Evolutionary conservation across 1,284 basidiomycete species (phyloP), one percentile per base, ranked within the genome.

Genomic region (Papiliotrema flavescens): DNA sequence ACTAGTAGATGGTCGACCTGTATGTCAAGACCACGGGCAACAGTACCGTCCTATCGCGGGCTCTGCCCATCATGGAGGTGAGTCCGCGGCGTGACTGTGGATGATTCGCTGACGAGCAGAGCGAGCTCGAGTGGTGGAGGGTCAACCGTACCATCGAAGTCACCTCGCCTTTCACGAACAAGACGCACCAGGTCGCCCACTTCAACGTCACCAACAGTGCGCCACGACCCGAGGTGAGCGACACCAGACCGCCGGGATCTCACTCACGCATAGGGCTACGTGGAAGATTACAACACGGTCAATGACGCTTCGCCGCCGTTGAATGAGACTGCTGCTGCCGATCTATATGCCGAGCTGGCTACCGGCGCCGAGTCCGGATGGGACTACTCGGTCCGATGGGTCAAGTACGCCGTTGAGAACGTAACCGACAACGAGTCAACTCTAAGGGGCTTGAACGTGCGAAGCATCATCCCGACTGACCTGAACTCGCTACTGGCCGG

Each of bases 291-390:
- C 66, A 64, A 77, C 26, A 90, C 89, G 0, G 87, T 83, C 5
- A 83, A 87, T 55, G 85, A 84, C 51, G 82, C 85, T 0, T 78
- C 80, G 0, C 81, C 83, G 0, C 69, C 82, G 4, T 75, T 90
- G 47, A 87, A 83, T 54, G 84, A 84, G 20, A 76, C 80, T 1
- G 75, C 86, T 67, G 80, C 82, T 47, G 80, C 81, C 0, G 82
- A 80, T 2, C 72, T 97, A n/a, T 97, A 93, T 66, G 82, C 88
- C n/a, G 87, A 95, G 70, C 82, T 97, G 20, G 92, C 93, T 0
- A 82, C 81, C 48, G 92, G 90, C 42, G 93, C 91, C 1, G 92
- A 96, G 78, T 84, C 82, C 13, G 91, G 76, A 6, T 76, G 71
- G 70, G 76, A 77, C 63, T 78, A 77, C 56, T 64, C 67, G 9